Evolutionary conservation across 768 basidiomycete genomes (phyloP).

Genomic region (Psilocybe azurescens): DNA sequence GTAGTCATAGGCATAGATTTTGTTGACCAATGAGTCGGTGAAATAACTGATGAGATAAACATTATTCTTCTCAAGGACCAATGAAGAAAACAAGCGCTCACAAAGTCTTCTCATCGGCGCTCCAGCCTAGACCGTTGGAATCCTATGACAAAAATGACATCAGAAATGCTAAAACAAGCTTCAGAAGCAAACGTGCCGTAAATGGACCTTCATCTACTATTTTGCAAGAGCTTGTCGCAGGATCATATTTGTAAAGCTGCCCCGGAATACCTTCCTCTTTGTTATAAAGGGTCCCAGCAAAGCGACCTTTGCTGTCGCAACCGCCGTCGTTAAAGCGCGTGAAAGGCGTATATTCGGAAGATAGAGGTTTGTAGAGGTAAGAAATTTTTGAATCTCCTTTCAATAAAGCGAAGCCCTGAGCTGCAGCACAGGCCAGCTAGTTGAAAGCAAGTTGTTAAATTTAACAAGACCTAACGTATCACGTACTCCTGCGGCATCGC

Average conservation of each 20-base stretch:
- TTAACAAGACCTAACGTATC: neutral
- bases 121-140: slow-evolving; percentile 71
- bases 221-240: slow-evolving; percentile 47
- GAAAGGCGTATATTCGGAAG: slow-evolving; percentile 42
- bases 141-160: slow-evolving; percentile 42
- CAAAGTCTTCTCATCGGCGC: slow-evolving; percentile 64
- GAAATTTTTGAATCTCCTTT: slow-evolving; percentile 45
- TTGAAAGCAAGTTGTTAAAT: slow-evolving; percentile 11
- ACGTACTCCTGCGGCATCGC: slow-evolving; percentile 49
- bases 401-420: slow-evolving; percentile 58
- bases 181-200: slow-evolving; percentile 47
- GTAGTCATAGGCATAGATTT: slow-evolving; percentile 73
- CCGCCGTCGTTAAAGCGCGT: slow-evolving; percentile 76
- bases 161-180: slow-evolving; percentile 11
- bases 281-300: slow-evolving; percentile 66
- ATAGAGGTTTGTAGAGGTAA: slow-evolving; percentile 59
- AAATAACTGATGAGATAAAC: slow-evolving; percentile 56
- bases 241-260: slow-evolving; percentile 63
- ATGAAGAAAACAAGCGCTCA: slow-evolving; percentile 31
- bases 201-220: slow-evolving; percentile 69
- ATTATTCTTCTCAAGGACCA: slow-evolving; percentile 3
- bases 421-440: slow-evolving; percentile 67
- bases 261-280: slow-evolving; percentile 56
- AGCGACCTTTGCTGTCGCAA: slow-evolving; percentile 68
- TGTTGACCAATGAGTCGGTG: slow-evolving; percentile 69